Base-by-base conservation (phyloP, 2,329 filamentous ascomycete genomes). In the Sporothrix brasiliensis region DNA sequence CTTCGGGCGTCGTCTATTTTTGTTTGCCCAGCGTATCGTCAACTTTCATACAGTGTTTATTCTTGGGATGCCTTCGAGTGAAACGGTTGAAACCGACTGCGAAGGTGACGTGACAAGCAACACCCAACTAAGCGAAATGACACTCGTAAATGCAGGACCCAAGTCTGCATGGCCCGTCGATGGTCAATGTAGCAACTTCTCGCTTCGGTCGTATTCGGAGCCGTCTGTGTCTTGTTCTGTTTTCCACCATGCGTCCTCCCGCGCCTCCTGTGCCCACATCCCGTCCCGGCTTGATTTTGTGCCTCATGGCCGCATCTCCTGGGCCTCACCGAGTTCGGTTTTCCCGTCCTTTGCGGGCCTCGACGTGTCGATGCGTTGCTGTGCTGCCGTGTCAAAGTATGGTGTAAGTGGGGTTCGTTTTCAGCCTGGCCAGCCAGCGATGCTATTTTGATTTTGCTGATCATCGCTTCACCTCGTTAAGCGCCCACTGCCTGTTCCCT, bases 241-340 rank as follows among this genome's bases (percentile, higher is more conserved):
- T 63, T 14, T 47, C 58, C 39, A 39, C 56, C 34, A 10, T 19
- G 10, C 21, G 39, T 27, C 39, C 58, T 61, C 34, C 58, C 49
- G 49, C 16, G 6, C 16, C 47, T 16, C 47, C 16, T 16, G 47
- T 2, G 47, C 19, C 49, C 44, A n/a, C 16, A 5, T 47, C 58
- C 58, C 39, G 58, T 21, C n/a, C 58, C 58, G 39, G 58, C 58
- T 63, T 63, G 13, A 16, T 63, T 63, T 10, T 63, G 41, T 44
- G 58, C 58, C 58, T 27, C 58, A 21, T 19, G 58, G 58, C 9
- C 58, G 21, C 58, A 24, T 63, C 58, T 47, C 13, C 58, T 47
- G 39, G 58, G 58, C 58, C 58, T 63, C 58, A 27, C 58, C 58
- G 58, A 47, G 39, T 27, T 11, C 24, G 58, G 19, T 13, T 7